Percentiles rank a stretch among this genome's conserved stretches.
Conservation (phyloP, 306 rosid species). For the Elaeagnus macrophylla region DNA sequence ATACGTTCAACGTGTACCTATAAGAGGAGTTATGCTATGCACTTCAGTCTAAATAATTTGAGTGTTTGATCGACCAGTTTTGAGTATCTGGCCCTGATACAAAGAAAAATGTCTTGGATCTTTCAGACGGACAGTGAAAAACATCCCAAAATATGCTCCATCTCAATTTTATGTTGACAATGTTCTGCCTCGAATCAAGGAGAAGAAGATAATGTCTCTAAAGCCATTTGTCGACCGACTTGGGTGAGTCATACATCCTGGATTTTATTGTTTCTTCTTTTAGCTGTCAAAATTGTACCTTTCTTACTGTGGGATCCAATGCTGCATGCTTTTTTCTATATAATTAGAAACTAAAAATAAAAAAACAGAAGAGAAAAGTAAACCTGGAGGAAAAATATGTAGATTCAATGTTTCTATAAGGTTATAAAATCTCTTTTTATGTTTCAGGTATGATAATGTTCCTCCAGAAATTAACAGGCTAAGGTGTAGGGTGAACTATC, state of each 20-base stretch:
- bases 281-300: not conserved
- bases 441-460: conserved; percentile 90
- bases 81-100: conserved; percentile 26
- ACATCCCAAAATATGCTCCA: conserved; percentile 95
- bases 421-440: conserved; percentile 8
- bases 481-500: conserved; percentile 98
- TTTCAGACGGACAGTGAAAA: conserved; percentile 91
- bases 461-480: conserved; percentile 91
- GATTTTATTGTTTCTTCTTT: conserved; percentile 1
- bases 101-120: conserved; percentile 22
- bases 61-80: not conserved
- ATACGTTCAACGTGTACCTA: too few species aligned
- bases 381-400: too few species aligned
- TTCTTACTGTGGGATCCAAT: not conserved
- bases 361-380: not conserved
- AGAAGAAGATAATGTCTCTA: conserved; percentile 96
- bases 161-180: conserved; percentile 95
- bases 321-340: not conserved
- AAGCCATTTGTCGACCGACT: conserved; percentile 98
- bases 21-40: too few species aligned
- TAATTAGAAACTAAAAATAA: not conserved
- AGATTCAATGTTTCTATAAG: too few species aligned
- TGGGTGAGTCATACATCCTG: conserved; percentile 52
- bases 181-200: conserved; percentile 96
- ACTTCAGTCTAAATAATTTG: not conserved